Conservation (phyloP, 352 stramenopile species). For the Phytophthora tentaculata region DNA sequence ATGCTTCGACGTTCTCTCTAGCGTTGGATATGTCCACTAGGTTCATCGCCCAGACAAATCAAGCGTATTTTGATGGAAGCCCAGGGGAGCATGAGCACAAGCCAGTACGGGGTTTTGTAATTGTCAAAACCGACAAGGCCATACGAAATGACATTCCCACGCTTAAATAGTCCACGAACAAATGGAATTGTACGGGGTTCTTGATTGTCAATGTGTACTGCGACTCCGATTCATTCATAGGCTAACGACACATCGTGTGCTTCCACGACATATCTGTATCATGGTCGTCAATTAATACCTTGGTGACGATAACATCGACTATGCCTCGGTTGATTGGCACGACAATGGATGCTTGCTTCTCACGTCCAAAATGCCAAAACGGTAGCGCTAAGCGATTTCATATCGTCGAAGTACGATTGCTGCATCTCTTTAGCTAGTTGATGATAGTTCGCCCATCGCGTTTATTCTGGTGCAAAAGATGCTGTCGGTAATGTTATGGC, state of each 20-base stretch:
- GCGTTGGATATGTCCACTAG: not conserved
- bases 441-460: not conserved
- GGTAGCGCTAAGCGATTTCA: not conserved
- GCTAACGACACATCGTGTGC: not conserved
- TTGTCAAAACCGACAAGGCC: not conserved
- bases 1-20: too few species aligned
- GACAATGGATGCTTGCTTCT: not conserved
- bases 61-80: not conserved
- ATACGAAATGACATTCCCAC: conserved; percentile 8
- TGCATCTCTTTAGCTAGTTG: not conserved
- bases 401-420: not conserved
- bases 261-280: not conserved
- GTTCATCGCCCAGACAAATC: not conserved
- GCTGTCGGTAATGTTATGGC: not conserved
- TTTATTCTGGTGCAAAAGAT: not conserved
- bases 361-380: not conserved
- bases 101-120: not conserved
- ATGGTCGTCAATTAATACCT: not conserved
- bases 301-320: not conserved
- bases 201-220: not conserved
- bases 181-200: not conserved
- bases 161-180: conserved; percentile 1
- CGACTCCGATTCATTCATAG: not conserved
- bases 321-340: not conserved
- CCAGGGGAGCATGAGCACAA: not conserved